phyloP scores from a whole-genome alignment of 805 yeast species.

The Lachancea cidri region DNA sequence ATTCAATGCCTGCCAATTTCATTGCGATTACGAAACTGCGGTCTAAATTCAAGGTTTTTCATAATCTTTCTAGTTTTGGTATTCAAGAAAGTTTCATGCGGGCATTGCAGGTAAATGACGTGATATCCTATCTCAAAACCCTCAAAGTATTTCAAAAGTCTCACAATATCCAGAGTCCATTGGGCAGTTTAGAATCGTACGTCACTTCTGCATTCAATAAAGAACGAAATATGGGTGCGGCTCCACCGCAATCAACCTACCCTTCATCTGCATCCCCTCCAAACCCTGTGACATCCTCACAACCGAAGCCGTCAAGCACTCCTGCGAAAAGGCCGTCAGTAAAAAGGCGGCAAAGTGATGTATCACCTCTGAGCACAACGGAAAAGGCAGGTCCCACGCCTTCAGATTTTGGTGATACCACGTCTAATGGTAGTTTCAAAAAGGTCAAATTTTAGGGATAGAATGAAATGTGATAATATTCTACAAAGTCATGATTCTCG shows the following conservation, averaged over 20 bases:
- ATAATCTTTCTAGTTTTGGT: slow-evolving; percentile 52
- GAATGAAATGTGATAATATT: neutral
- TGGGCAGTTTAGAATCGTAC: slow-evolving; percentile 46
- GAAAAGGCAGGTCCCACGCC: slow-evolving; percentile 3
- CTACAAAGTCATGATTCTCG: too few species aligned
- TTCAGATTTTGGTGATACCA: neutral
- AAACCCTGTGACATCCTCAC: slow-evolving; percentile 2
- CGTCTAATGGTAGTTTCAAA: neutral
- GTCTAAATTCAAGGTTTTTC: slow-evolving; percentile 41
- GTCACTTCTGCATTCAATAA: slow-evolving; percentile 17
- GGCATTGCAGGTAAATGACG: slow-evolving; percentile 69
- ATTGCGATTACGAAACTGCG: slow-evolving; percentile 29
- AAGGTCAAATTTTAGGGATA: neutral
- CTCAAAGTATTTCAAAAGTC: slow-evolving; percentile 54
- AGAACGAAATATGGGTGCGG: slow-evolving; percentile 8
- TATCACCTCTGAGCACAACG: slow-evolving; percentile 9
- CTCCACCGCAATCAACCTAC: slow-evolving; percentile 3
- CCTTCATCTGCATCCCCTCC: slow-evolving; percentile 5
- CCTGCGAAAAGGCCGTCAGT: neutral
- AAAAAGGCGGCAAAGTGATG: slow-evolving; percentile 7
- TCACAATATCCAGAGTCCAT: slow-evolving; percentile 46
- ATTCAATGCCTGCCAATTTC: slow-evolving; percentile 7
- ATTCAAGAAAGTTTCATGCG: slow-evolving; percentile 62
- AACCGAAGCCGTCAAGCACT: neutral
- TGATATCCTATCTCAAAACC: slow-evolving; percentile 65